These are phyloP conservation scores for Alternaria sp. DNA, from an alignment of 2,329 filamentous ascomycete species.

Conservation along the genomic window DNA sequence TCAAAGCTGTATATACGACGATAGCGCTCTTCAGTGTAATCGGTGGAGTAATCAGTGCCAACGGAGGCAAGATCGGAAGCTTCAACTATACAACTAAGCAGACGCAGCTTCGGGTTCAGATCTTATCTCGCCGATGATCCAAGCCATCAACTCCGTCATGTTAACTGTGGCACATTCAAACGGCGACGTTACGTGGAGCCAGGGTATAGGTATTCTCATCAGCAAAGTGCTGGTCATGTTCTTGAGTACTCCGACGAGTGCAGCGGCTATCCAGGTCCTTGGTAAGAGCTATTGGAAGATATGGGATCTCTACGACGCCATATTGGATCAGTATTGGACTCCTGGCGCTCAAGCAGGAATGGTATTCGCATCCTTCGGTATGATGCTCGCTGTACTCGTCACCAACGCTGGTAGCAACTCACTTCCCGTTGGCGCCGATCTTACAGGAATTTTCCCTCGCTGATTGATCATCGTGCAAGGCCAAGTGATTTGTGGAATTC, in stretches of 20 bases:
- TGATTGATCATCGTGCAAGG: conserved; percentile 41
- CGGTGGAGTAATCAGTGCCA: conserved; percentile 32
- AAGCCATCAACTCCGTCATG: conserved; percentile 35
- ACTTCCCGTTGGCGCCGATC: conserved; percentile 38
- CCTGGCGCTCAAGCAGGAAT: conserved; percentile 36
- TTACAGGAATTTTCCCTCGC: conserved; percentile 35
- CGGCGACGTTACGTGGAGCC: conserved; percentile 31
- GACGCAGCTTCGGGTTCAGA: conserved; percentile 27
- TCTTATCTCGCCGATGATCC: conserved; percentile 32
- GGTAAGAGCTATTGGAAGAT: conserved; percentile 37
- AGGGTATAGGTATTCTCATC: conserved; percentile 31
- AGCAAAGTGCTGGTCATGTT: conserved; percentile 36
- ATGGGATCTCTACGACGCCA: conserved; percentile 32
- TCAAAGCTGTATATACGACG: conserved; percentile 30
- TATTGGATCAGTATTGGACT: conserved; percentile 32
- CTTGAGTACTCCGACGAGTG: conserved; percentile 24
- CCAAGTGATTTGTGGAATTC: conserved; percentile 28
- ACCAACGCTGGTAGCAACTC: conserved; percentile 42
- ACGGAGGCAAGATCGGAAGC: conserved; percentile 33
- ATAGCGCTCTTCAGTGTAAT: conserved; percentile 30
- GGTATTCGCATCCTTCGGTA: conserved; percentile 38
- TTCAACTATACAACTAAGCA: conserved; percentile 33
- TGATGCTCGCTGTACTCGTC: conserved; percentile 38
- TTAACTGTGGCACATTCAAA: conserved; percentile 29
- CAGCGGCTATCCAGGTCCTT: conserved; percentile 31